Evolutionary conservation across 306 rosid genomes (phyloP).

Genomic region (Luffa acutangula): DNA sequence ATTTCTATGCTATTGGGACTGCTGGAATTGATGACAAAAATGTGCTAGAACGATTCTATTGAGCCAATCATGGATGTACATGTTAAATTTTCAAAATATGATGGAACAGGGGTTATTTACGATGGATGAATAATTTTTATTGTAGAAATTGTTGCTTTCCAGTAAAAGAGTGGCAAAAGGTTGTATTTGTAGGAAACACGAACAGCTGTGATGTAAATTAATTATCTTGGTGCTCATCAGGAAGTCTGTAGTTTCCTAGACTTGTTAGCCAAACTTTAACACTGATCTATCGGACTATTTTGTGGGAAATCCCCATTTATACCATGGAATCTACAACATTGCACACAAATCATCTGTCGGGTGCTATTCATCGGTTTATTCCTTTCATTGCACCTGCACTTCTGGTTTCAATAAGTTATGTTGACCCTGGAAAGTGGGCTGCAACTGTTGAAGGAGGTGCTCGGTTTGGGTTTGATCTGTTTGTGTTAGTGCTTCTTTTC

Average conservation of each 20-base stretch:
- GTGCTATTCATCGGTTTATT: slow-evolving; percentile 34
- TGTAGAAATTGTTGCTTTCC: slow-evolving; percentile 9
- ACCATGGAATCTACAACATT: slow-evolving; percentile 41
- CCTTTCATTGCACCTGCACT: slow-evolving; percentile 57
- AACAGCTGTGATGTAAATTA: slow-evolving; percentile 11
- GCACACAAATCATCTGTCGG: slow-evolving; percentile 21
- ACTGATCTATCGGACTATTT: slow-evolving; percentile 13
- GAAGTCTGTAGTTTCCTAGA: slow-evolving; percentile 22
- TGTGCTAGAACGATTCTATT: slow-evolving; percentile 15
- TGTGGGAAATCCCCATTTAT: slow-evolving; percentile 18
- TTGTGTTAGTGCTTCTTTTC: slow-evolving; percentile 50
- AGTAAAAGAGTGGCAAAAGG: slow-evolving; percentile 8
- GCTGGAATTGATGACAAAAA: slow-evolving; percentile 15
- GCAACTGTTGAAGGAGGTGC: slow-evolving; percentile 87
- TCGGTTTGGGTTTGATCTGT: slow-evolving; percentile 66
- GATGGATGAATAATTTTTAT: slow-evolving; percentile 1
- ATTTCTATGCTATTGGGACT: neutral
- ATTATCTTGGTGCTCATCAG: slow-evolving; percentile 10
- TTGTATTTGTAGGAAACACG: slow-evolving; percentile 10
- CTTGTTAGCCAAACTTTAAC: slow-evolving; percentile 15
- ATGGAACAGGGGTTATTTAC: slow-evolving; percentile 11
- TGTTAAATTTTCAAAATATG: neutral
- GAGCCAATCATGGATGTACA: neutral
- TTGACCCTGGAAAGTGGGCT: slow-evolving; percentile 97
- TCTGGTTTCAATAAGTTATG: slow-evolving; percentile 70